Percentiles rank a stretch among this genome's conserved stretches.
Evolutionary conservation across 495 filamentous ascomycete species (phyloP).

Genomic region (Talaromyces borbonicus): DNA sequence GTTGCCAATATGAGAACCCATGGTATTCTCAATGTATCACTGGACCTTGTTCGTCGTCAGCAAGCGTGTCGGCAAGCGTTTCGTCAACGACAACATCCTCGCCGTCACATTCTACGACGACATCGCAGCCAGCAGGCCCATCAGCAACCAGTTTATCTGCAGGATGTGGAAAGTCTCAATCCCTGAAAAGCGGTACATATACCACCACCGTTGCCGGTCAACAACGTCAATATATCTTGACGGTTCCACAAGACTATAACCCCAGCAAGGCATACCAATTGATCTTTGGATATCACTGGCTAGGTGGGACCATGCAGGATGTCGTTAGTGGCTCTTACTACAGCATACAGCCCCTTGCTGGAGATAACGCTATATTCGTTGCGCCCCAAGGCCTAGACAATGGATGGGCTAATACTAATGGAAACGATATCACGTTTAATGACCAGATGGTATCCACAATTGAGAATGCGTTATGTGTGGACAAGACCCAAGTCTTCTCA

Average conservation of each 20-base stretch:
- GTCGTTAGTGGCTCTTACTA: slow-evolving; percentile 28
- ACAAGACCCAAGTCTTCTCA: slow-evolving; percentile 33
- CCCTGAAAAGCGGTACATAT: slow-evolving; percentile 20
- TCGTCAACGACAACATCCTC: background rate
- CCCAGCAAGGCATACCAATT: slow-evolving; percentile 26
- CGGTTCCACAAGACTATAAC: slow-evolving; percentile 31
- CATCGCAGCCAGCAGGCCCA: background rate
- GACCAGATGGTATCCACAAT: slow-evolving; percentile 25
- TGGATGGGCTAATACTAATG: slow-evolving; percentile 33
- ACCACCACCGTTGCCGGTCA: slow-evolving; percentile 14
- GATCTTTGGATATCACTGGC: slow-evolving; percentile 31
- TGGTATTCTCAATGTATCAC: slow-evolving; percentile 35
- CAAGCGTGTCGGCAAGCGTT: background rate
- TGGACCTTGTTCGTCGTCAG: background rate
- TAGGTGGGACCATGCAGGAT: slow-evolving; percentile 27
- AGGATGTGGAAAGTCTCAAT: slow-evolving; percentile 31
- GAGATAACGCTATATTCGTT: slow-evolving; percentile 30
- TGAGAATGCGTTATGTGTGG: slow-evolving; percentile 34
- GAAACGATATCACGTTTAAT: slow-evolving; percentile 36
- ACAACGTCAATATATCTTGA: slow-evolving; percentile 23
- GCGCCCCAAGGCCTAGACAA: slow-evolving; percentile 31
- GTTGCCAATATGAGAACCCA: slow-evolving; percentile 28
- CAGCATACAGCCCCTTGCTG: slow-evolving; percentile 24
- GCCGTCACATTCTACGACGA: too few relatives aligned
- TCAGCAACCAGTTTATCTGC: slow-evolving; percentile 13